phyloP scores from a whole-genome alignment of 108 stramenopile species.

The Bacterosira constricta region DNA sequence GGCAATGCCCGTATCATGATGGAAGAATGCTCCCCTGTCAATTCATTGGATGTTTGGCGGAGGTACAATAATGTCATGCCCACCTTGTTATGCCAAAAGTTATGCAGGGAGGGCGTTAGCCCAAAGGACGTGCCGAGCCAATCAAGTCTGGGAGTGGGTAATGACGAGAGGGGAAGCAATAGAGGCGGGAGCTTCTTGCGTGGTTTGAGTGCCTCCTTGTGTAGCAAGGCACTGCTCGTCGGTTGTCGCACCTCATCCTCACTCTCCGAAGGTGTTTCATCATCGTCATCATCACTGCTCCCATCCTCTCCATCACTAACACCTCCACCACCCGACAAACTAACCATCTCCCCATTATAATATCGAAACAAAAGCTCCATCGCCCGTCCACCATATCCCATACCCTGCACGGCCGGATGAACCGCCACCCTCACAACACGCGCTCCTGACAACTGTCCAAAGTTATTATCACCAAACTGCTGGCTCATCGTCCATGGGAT shows the following conservation, averaged over 20 bases:
- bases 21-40: conserved; percentile 96
- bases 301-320: conserved; percentile 47
- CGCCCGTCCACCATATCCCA: conserved; percentile 97
- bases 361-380: conserved; percentile 89
- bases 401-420: conserved; percentile 94
- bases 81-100: conserved; percentile 89
- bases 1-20: conserved; percentile 94
- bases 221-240: conserved; percentile 52
- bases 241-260: conserved; percentile 53
- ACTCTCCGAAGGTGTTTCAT: conserved; percentile 39
- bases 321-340: conserved; percentile 52
- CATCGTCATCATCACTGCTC: conserved; percentile 43
- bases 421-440: conserved; percentile 98
- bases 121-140: conserved; percentile 98
- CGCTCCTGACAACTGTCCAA: conserved; percentile 95
- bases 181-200: conserved; percentile 97
- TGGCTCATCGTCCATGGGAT: conserved; percentile 99
- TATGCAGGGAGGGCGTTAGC: conserved; percentile 88
- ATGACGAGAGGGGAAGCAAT: conserved; percentile 85
- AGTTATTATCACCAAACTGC: conserved; percentile 97
- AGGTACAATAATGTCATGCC: conserved; percentile 94
- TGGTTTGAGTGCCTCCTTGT: conserved; percentile 86
- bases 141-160: conserved; percentile 89
- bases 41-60: conserved; percentile 97
- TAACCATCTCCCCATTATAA: conserved; percentile 95